A percentile compares a stretch with the other conserved stretches of the same genome.
phyloP scores from a whole-genome alignment of 805 yeast species.

The Zygoascus ofunaensis region DNA sequence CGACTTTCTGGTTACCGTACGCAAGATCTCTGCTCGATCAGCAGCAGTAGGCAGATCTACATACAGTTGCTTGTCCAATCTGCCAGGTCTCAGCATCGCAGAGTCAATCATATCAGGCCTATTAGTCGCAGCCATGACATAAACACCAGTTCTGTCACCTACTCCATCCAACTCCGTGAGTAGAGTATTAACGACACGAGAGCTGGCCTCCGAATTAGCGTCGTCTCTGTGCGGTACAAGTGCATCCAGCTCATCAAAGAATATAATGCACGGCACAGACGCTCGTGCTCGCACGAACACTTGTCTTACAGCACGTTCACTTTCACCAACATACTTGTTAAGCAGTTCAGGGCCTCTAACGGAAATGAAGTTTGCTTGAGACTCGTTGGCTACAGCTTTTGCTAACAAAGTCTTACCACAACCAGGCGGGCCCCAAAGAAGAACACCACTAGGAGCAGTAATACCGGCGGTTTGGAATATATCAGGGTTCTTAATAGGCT shows the following conservation, averaged over 20 bases:
- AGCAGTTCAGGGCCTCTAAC: constrained; percentile 94
- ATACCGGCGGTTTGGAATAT: constrained; percentile 85
- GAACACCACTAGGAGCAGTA: constrained; percentile 92
- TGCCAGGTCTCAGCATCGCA: constrained; percentile 95
- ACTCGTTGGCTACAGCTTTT: constrained; percentile 96
- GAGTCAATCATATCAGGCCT: constrained; percentile 98
- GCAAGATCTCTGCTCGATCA: constrained; percentile 76
- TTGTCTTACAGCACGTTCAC: constrained; percentile 88
- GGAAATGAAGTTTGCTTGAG: constrained; percentile 90
- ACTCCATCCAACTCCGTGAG: constrained; percentile 93
- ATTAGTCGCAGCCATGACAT: constrained; percentile 93
- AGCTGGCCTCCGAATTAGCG: constrained; percentile 76
- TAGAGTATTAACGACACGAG: constrained; percentile 89
- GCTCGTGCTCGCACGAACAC: constrained; percentile 89
- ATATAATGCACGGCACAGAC: constrained; percentile 88
- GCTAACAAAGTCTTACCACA: constrained; percentile 91
- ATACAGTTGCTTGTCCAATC: constrained; percentile 85
- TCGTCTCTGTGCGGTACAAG: constrained; percentile 90
- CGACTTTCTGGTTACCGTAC: constrained; percentile 64
- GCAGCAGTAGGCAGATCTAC: constrained; percentile 76
- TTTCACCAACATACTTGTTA: constrained; percentile 92
- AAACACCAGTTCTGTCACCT: constrained; percentile 85
- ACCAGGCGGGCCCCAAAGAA: constrained; percentile 99
- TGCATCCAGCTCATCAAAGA: constrained; percentile 94
- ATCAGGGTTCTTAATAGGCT: constrained; percentile 90